These are phyloP conservation scores for Boletales sp. DNA, from an alignment of 768 basidiomycete genomes.

Conservation along the genomic window DNA sequence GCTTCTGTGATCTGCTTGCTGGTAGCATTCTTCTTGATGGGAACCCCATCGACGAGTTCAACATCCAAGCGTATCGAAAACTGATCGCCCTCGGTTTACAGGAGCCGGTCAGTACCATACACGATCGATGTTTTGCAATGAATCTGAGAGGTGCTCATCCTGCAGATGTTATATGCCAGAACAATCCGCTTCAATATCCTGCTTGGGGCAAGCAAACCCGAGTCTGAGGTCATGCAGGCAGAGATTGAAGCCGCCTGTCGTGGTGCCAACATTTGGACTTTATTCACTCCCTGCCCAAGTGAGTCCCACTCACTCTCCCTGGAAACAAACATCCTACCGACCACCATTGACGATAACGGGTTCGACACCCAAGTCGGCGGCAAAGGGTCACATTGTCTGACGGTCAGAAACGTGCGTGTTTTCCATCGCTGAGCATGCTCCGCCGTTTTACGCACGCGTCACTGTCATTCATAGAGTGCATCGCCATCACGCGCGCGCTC, in stretches of 20 bases:
- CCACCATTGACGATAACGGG: conserved; percentile 43
- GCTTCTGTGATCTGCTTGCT: conserved; percentile 81
- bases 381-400: conserved; percentile 88
- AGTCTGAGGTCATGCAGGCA: conserved; percentile 75
- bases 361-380: conserved; percentile 92
- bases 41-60: conserved; percentile 69
- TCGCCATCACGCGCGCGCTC: conserved; percentile 88
- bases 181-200: conserved; percentile 89
- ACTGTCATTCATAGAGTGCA: conserved; percentile 53
- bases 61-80: conserved; percentile 84
- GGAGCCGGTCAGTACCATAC: conserved; percentile 48
- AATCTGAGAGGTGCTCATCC: background rate
- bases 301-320: conserved; percentile 27
- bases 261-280: conserved; percentile 91
- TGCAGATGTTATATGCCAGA: conserved; percentile 77
- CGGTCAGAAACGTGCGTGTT: conserved; percentile 72
- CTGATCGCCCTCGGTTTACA: conserved; percentile 90
- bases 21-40: conserved; percentile 74
- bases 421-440: background rate
- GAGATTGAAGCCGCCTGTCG: conserved; percentile 85
- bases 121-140: background rate
- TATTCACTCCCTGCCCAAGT: conserved; percentile 80
- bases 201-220: conserved; percentile 77
- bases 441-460: background rate
- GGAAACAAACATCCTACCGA: background rate